Evolutionary conservation across 192 early-diverging fungal species (phyloP).

Genomic region (Backusella circina): DNA sequence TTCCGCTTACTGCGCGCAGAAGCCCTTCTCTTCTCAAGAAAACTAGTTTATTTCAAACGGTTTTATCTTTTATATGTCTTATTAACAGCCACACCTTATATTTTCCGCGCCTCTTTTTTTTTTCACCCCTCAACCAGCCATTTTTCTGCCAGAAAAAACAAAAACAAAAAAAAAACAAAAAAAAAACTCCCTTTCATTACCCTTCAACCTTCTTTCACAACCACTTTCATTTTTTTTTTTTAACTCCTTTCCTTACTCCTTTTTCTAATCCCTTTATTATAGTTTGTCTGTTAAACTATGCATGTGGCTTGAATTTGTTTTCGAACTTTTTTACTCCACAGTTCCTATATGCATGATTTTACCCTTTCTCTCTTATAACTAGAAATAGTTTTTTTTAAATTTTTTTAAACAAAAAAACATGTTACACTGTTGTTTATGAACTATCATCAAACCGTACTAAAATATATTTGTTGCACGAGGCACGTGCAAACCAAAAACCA

Average conservation of each 20-base stretch:
- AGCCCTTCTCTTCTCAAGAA: constrained; percentile 7
- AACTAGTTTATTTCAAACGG: not conserved
- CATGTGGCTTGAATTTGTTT: not conserved
- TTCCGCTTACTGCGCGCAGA: not conserved
- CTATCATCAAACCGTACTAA: not conserved
- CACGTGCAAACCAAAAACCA: not conserved
- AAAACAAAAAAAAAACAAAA: not conserved
- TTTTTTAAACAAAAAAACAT: not conserved
- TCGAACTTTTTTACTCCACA: not conserved
- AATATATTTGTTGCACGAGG: not conserved
- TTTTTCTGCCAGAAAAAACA: not conserved
- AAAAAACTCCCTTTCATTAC: not conserved
- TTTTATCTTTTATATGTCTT: not conserved
- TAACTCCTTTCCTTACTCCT: not conserved
- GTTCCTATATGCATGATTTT: not conserved
- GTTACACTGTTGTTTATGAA: not conserved
- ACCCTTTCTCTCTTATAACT: not conserved
- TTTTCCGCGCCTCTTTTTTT: not conserved
- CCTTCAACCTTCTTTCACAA: not conserved
- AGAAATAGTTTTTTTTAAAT: not conserved
- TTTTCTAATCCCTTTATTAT: not conserved
- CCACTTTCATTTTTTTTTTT: constrained; percentile 10
- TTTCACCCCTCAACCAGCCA: not conserved
- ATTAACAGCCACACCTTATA: not conserved
- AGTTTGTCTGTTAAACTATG: constrained; percentile 1